Evolutionary conservation across 192 early-diverging fungal genomes (phyloP).

Genomic region (Diversispora eburnea): DNA sequence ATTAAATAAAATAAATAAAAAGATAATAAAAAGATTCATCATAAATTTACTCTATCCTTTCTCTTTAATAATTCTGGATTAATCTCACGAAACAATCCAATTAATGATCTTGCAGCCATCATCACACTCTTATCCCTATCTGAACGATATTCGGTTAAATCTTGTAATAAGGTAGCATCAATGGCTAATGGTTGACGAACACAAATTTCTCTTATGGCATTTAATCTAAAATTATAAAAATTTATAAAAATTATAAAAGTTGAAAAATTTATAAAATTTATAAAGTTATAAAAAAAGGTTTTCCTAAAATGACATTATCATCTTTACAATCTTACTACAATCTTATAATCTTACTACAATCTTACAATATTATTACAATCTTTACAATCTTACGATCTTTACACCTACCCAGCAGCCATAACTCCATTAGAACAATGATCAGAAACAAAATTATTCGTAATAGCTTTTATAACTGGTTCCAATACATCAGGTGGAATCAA

Average conservation of each 20-base stretch:
- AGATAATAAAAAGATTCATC: not conserved
- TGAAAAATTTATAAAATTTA: not conserved
- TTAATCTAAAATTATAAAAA: slow-evolving; percentile 34
- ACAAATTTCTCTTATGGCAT: slow-evolving; percentile 85
- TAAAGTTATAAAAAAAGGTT: not conserved
- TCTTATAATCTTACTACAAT: too few relatives aligned
- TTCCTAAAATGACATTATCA: too few relatives aligned
- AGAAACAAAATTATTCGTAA: slow-evolving; percentile 96
- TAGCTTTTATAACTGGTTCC: slow-evolving; percentile 79
- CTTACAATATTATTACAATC: too few relatives aligned
- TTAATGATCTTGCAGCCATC: slow-evolving; percentile 87
- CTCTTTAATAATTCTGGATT: slow-evolving; percentile 92
- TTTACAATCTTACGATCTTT: too few relatives aligned
- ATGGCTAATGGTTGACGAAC: slow-evolving; percentile 89
- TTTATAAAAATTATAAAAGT: too few relatives aligned
- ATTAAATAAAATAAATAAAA: not conserved
- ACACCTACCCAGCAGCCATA: slow-evolving; percentile 77
- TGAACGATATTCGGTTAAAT: slow-evolving; percentile 87
- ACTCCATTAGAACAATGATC: slow-evolving; percentile 89
- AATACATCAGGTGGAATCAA: slow-evolving; percentile 92
- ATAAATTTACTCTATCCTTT: slow-evolving; percentile 65
- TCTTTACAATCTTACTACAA: too few relatives aligned
- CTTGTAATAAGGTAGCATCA: slow-evolving; percentile 75
- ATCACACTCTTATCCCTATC: slow-evolving; percentile 93
- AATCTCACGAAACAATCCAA: slow-evolving; percentile 89